phyloP scores from a whole-genome alignment of 2,329 filamentous ascomycete genomes.

The Amauroascus niger region DNA sequence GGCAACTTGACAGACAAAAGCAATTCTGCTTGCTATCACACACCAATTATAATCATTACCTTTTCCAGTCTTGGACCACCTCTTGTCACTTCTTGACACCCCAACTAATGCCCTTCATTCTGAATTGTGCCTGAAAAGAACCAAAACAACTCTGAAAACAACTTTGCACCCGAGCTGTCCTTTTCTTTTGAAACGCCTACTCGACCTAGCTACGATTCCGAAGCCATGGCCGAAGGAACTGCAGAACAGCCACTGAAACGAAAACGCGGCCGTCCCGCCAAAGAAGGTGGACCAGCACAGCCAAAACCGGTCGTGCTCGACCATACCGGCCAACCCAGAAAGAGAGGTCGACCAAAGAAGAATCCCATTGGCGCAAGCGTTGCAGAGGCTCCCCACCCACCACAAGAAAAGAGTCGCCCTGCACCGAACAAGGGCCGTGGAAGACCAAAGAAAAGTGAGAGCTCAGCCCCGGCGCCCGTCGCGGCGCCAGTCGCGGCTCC shows the following conservation, averaged over 20 bases:
- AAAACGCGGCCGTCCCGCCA: slow-evolving; percentile 17
- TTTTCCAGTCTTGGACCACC: background rate
- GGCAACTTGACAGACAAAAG: background rate
- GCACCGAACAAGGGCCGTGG: slow-evolving; percentile 7
- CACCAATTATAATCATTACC: background rate
- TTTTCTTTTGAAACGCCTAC: no score
- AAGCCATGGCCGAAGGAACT: background rate
- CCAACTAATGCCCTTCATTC: background rate
- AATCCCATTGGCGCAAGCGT: background rate
- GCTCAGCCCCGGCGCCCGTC: background rate
- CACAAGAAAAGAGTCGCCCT: background rate
- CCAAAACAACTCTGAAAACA: background rate
- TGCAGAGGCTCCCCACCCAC: background rate
- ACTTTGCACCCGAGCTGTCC: background rate
- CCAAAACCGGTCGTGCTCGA: slow-evolving; percentile 11
- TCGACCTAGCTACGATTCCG: background rate
- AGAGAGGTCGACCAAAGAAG: slow-evolving; percentile 16
- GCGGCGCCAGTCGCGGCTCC: background rate
- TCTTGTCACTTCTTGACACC: background rate
- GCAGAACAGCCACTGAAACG: slow-evolving; percentile 3
- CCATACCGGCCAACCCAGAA: slow-evolving; percentile 14
- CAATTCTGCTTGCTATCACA: background rate
- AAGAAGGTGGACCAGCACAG: slow-evolving; percentile 11
- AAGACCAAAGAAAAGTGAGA: background rate
- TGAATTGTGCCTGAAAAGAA: background rate